These are phyloP conservation scores for Hypsizygus marmoreus DNA, from an alignment of 768 basidiomycete genomes.

Conservation along the genomic window DNA sequence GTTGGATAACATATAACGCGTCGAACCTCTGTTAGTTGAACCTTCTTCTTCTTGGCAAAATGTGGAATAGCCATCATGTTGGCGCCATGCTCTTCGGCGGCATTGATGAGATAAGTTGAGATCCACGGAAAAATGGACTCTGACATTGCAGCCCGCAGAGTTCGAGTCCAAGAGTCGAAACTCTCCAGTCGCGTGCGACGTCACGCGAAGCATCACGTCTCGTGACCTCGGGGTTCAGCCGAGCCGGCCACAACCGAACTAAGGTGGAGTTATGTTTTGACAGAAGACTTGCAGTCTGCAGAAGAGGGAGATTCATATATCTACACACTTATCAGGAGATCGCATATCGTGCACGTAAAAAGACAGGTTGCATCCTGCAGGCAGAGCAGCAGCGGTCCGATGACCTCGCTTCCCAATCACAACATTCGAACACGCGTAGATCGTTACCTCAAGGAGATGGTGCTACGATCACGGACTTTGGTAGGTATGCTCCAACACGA, in stretches of 20 bases:
- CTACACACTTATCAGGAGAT: no score
- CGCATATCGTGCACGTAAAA: no score
- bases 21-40: slow-evolving; percentile 64
- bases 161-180: neutral
- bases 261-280: no score
- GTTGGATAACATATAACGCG: slow-evolving; percentile 1
- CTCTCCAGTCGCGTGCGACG: slow-evolving; percentile 9
- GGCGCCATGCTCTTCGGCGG: slow-evolving; percentile 55
- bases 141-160: slow-evolving; percentile 29
- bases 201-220: slow-evolving; percentile 16
- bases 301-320: no score
- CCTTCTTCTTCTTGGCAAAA: slow-evolving; percentile 45
- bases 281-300: no score
- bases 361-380: no score
- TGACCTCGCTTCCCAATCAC: no score
- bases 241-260: no score
- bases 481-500: neutral
- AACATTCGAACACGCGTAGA: slow-evolving; percentile 8
- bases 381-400: no score
- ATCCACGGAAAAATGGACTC: slow-evolving; percentile 58
- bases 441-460: slow-evolving; percentile 9
- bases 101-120: slow-evolving; percentile 45
- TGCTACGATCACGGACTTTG: slow-evolving; percentile 3
- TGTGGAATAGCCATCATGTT: slow-evolving; percentile 37
- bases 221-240: slow-evolving; percentile 13